Percentiles rank a stretch among this genome's conserved stretches.
Conservation (phyloP, 176 grass and related monocot species). For the Canna indica region DNA sequence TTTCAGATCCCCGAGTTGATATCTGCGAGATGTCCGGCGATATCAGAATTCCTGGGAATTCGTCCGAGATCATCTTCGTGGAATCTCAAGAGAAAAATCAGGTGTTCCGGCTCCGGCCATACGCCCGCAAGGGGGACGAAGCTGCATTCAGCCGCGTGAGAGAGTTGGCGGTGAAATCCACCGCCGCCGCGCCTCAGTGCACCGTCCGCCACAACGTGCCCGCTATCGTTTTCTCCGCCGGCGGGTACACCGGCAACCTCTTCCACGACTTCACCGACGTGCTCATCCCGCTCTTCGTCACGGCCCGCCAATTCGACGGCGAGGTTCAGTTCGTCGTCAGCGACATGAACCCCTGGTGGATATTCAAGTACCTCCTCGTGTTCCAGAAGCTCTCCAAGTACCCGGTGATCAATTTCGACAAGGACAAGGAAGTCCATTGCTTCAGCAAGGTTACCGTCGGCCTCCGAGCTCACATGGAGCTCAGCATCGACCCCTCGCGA, state of each 20-base stretch:
- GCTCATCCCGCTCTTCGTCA: slow-evolving; percentile 59
- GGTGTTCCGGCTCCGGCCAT: slow-evolving; percentile 34
- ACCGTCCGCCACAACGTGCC: slow-evolving; percentile 39
- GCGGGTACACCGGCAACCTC: slow-evolving; percentile 77
- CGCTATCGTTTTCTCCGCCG: slow-evolving; percentile 39
- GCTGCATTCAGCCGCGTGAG: not conserved
- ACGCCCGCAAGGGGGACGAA: slow-evolving; percentile 54
- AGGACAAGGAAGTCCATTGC: slow-evolving; percentile 47
- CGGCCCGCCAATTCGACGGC: slow-evolving; percentile 38
- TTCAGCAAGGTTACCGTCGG: slow-evolving; percentile 37
- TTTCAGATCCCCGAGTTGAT: slow-evolving; percentile 45
- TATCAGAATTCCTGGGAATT: slow-evolving; percentile 41
- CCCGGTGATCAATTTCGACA: slow-evolving; percentile 52
- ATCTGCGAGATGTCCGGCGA: slow-evolving; percentile 61
- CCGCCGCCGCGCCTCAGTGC: slow-evolving; percentile 20
- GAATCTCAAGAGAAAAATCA: slow-evolving; percentile 20
- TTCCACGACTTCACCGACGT: slow-evolving; percentile 69
- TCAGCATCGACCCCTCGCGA: slow-evolving; percentile 51
- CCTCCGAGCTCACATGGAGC: slow-evolving; percentile 49
- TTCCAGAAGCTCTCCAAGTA: slow-evolving; percentile 49
- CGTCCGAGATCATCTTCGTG: slow-evolving; percentile 36
- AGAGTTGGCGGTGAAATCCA: not conserved
- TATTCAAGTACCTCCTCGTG: slow-evolving; percentile 49
- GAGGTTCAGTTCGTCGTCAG: slow-evolving; percentile 58
- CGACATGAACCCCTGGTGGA: slow-evolving; percentile 54